phyloP scores from a whole-genome alignment of 78 protist species.

The Dictyostelium firmibasis region DNA sequence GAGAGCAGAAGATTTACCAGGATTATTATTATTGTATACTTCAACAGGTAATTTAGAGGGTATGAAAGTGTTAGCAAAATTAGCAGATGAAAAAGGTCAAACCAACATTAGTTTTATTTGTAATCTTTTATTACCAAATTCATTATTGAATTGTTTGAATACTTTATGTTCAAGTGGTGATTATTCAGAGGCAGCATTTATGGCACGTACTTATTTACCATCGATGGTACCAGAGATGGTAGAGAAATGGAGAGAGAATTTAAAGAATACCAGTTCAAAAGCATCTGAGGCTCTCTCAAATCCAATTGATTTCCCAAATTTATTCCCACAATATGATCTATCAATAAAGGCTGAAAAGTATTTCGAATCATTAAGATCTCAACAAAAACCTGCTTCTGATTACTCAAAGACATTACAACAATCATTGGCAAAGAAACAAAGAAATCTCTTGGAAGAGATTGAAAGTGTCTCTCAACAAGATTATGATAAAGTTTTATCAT shows the following conservation, averaged over 20 bases:
- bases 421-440: neutral
- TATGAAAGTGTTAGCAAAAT: conserved; percentile 28
- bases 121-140: conserved; percentile 42
- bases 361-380: neutral
- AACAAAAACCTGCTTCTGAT: neutral
- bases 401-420: neutral
- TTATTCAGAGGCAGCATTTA: conserved; percentile 95
- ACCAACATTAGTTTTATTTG: conserved; percentile 84
- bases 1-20: conserved; percentile 88
- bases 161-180: conserved; percentile 82
- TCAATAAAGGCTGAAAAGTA: conserved; percentile 43
- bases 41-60: conserved; percentile 74
- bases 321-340: conserved; percentile 74
- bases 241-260: conserved; percentile 55
- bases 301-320: conserved; percentile 77
- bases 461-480: neutral
- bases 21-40: conserved; percentile 89
- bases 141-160: conserved; percentile 83
- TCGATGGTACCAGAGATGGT: conserved; percentile 50
- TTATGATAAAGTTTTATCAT: neutral
- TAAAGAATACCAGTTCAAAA: conserved; percentile 41
- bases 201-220: conserved; percentile 94
- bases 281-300: conserved; percentile 79
- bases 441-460: conserved; percentile 4
- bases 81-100: conserved; percentile 70